Percentiles rank a stretch among this genome's conserved stretches.
These are phyloP conservation scores for Wakefieldia striispora DNA, from an alignment of 768 basidiomycete species.

Conservation along the genomic window DNA sequence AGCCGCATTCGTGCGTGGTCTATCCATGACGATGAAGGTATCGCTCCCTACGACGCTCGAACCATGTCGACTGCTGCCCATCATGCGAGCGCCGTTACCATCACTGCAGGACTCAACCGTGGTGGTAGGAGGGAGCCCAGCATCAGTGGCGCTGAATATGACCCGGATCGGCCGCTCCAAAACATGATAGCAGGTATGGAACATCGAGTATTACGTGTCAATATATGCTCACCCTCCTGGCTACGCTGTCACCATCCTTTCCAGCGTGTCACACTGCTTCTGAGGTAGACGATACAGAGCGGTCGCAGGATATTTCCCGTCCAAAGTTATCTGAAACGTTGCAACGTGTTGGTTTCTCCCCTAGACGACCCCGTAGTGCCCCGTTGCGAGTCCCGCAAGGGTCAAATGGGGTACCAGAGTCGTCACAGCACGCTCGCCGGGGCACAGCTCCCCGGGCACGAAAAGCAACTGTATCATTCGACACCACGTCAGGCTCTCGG, in stretches of 20 bases:
- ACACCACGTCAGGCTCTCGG: conserved; percentile 48
- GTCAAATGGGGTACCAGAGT: conserved; percentile 8
- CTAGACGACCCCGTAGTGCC: conserved; percentile 64
- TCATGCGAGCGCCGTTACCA: conserved; percentile 85
- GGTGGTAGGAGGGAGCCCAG: conserved; percentile 50
- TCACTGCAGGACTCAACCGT: conserved; percentile 74
- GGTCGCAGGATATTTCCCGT: conserved; percentile 42
- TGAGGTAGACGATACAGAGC: conserved; percentile 48
- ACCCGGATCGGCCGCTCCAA: conserved; percentile 77
- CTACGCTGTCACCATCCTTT: conserved; percentile 20
- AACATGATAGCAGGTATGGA: conserved; percentile 63
- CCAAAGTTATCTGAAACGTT: conserved; percentile 72
- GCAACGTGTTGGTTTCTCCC: conserved; percentile 67
- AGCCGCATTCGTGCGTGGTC: conserved; percentile 56
- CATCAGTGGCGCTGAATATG: conserved; percentile 78
- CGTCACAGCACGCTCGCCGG: conserved; percentile 18
- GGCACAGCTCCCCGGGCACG: conserved; percentile 35
- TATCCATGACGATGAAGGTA: conserved; percentile 63
- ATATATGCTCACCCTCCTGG: background rate
- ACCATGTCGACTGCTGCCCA: conserved; percentile 84
- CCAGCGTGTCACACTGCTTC: conserved; percentile 48
- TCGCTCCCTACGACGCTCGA: conserved; percentile 63
- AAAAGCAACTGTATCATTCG: conserved; percentile 47
- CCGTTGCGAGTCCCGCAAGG: conserved; percentile 28
- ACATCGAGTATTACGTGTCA: background rate